Evolutionary conservation across 768 basidiomycete species (phyloP).

Genomic region (Termitomyces sp.): DNA sequence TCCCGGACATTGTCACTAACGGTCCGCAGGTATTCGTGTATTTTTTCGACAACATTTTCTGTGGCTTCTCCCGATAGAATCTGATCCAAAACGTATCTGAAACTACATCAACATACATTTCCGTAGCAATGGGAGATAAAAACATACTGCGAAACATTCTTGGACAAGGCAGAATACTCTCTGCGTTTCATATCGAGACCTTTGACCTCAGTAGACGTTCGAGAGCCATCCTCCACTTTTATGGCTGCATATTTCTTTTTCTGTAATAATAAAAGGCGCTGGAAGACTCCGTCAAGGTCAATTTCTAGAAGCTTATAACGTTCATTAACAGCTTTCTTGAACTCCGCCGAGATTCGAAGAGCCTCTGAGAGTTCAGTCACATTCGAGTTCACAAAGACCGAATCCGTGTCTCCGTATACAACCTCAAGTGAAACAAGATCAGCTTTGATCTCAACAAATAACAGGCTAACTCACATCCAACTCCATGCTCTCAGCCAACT

Average conservation of each 20-base stretch:
- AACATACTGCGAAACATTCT: constrained; percentile 85
- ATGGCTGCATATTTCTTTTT: constrained; percentile 99
- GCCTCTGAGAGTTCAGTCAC: constrained; percentile 85
- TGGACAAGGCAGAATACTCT: constrained; percentile 91
- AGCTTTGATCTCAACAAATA: not conserved
- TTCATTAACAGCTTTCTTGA: constrained; percentile 97
- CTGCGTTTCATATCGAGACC: constrained; percentile 98
- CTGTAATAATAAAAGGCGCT: constrained; percentile 85
- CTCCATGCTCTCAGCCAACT: constrained; percentile 84
- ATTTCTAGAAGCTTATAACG: constrained; percentile 95
- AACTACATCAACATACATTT: not conserved
- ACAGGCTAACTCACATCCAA: constrained; percentile 68
- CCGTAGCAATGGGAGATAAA: not conserved
- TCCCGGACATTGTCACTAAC: constrained; percentile 75
- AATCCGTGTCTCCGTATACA: constrained; percentile 98
- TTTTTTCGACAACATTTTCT: constrained; percentile 82
- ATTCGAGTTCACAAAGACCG: constrained; percentile 96
- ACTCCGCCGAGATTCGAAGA: constrained; percentile 81
- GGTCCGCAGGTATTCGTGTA: constrained; percentile 84
- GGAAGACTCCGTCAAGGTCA: constrained; percentile 91
- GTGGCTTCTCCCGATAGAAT: constrained; percentile 89
- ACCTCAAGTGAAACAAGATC: constrained; percentile 49
- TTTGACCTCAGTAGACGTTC: constrained; percentile 84
- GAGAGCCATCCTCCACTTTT: constrained; percentile 82
- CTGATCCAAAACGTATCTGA: constrained; percentile 82